Evolutionary conservation across 2,329 filamentous ascomycete species (phyloP).

Genomic region (Fusarium irregulare): DNA sequence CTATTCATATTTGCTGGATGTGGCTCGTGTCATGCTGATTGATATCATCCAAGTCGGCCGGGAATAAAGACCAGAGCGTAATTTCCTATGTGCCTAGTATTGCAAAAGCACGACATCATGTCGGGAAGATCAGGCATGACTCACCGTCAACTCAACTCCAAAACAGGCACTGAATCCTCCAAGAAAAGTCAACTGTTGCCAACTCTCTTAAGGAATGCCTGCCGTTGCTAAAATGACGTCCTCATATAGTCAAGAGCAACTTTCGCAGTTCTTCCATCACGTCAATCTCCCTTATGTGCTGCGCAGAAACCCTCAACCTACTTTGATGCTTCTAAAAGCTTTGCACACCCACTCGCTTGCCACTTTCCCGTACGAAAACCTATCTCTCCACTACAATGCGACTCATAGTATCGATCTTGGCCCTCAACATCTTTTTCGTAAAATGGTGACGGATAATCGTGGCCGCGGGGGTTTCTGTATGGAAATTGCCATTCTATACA

Average conservation of each 20-base stretch:
- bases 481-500: slow-evolving; percentile 67
- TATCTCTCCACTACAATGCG: slow-evolving; percentile 64
- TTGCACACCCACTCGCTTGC: slow-evolving; percentile 38
- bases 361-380: slow-evolving; percentile 66
- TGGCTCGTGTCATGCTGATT: no score
- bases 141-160: neutral
- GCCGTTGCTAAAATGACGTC: slow-evolving; percentile 17
- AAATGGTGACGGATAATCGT: slow-evolving; percentile 57
- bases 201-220: no score
- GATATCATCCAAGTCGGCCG: no score
- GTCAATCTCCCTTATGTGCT: slow-evolving; percentile 20
- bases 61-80: no score
- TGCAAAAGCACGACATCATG: neutral
- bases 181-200: neutral
- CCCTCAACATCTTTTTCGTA: slow-evolving; percentile 60
- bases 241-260: slow-evolving; percentile 30
- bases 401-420: slow-evolving; percentile 56
- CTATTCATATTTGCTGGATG: no score
- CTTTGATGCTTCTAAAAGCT: slow-evolving; percentile 28
- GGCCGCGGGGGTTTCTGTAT: slow-evolving; percentile 70
- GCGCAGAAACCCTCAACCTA: slow-evolving; percentile 11
- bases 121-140: neutral
- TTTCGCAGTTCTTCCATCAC: slow-evolving; percentile 26
- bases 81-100: neutral
- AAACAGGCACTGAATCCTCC: neutral